Evolutionary conservation across 2,329 filamentous ascomycete species (phyloP).

Genomic region (Magnaporthales sp.): DNA sequence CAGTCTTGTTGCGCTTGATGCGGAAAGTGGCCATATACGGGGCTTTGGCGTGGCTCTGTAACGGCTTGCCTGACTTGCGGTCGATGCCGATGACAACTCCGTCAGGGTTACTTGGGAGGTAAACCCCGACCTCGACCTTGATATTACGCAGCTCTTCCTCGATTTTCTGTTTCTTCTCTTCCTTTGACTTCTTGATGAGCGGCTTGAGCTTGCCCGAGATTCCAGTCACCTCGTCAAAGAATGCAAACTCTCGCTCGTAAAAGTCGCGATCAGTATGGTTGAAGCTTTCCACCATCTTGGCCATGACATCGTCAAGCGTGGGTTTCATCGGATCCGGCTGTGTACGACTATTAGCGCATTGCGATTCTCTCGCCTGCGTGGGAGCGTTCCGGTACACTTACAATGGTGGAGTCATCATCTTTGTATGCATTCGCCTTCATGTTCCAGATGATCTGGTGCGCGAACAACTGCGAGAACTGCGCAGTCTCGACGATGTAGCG

Average conservation of each 20-base stretch:
- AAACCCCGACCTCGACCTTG: constrained; percentile 93
- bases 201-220: constrained; percentile 95
- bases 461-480: constrained; percentile 95
- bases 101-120: constrained; percentile 93
- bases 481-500: constrained; percentile 95
- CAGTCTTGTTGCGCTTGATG: constrained; percentile 69
- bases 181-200: constrained; percentile 82
- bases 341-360: constrained; percentile 8
- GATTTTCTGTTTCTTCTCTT: constrained; percentile 98
- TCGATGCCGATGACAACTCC: constrained; percentile 97
- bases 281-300: constrained; percentile 75
- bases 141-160: constrained; percentile 97
- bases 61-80: constrained; percentile 90
- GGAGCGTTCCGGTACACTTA: constrained; percentile 30
- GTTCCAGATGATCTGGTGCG: constrained; percentile 99
- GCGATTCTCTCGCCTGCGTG: constrained; percentile 1
- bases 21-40: constrained; percentile 99
- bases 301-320: constrained; percentile 83
- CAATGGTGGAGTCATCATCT: constrained; percentile 82
- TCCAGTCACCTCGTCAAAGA: constrained; percentile 92
- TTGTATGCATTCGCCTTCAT: constrained; percentile 99
- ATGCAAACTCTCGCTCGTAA: constrained; percentile 92
- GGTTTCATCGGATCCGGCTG: constrained; percentile 88
- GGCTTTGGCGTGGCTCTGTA: constrained; percentile 96
- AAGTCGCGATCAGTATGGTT: constrained; percentile 70